These are phyloP conservation scores for Vairimorpha necatrix DNA, from an alignment of 371 early-diverging fungal genomes.

Conservation along the genomic window DNA sequence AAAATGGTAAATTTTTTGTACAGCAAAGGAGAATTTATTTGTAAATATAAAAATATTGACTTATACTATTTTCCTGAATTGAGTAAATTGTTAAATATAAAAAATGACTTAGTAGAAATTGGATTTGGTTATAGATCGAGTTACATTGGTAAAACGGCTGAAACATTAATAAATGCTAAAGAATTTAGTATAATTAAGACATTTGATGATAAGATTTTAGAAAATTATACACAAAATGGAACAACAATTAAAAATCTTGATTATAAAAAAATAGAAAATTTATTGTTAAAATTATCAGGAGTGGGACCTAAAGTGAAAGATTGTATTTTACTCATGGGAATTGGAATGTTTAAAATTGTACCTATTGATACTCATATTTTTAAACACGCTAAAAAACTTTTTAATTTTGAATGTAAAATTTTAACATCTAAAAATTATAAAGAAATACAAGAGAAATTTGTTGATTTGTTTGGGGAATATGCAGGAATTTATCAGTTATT, in stretches of 20 bases:
- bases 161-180: not conserved
- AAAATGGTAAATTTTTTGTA: slow-evolving; percentile 70
- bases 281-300: slow-evolving; percentile 46
- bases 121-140: slow-evolving; percentile 90
- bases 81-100: slow-evolving; percentile 64
- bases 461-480: slow-evolving; percentile 48
- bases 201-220: not conserved
- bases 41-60: slow-evolving; percentile 17
- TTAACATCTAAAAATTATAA: slow-evolving; percentile 16
- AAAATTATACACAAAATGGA: not conserved
- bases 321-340: slow-evolving; percentile 75
- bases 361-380: slow-evolving; percentile 86
- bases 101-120: slow-evolving; percentile 67
- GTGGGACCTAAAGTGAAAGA: slow-evolving; percentile 92
- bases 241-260: not conserved
- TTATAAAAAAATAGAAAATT: not conserved
- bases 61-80: slow-evolving; percentile 66
- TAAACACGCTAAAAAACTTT: slow-evolving; percentile 52
- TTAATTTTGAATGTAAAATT: slow-evolving; percentile 13
- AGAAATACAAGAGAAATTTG: slow-evolving; percentile 43
- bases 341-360: slow-evolving; percentile 73
- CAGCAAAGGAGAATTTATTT: slow-evolving; percentile 26
- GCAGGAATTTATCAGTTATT: slow-evolving; percentile 58
- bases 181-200: not conserved
- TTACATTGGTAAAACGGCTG: slow-evolving; percentile 71